Conservation (phyloP, 805 yeast species). For the Schwanniomyces pseudopolymorphus region DNA sequence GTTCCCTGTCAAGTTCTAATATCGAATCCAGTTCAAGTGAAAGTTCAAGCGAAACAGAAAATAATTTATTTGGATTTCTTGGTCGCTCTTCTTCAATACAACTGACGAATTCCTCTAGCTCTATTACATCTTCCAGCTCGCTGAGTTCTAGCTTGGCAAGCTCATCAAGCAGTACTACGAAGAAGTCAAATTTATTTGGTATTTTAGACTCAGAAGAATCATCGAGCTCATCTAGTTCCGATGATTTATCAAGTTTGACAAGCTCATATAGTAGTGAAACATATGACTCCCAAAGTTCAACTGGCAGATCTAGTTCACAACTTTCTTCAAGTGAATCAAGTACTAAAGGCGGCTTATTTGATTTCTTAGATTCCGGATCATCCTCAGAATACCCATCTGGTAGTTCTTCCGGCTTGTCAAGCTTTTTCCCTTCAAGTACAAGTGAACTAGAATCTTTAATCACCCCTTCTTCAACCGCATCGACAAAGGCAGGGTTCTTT, state of each 20-base stretch:
- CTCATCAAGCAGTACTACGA: neutral
- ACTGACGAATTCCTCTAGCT: neutral
- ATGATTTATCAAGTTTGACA: constrained; percentile 1
- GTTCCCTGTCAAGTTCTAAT: constrained; percentile 5
- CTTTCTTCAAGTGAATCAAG: neutral
- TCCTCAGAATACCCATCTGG: neutral
- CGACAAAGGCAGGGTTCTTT: constrained; percentile 6
- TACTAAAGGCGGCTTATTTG: neutral
- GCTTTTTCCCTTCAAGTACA: neutral
- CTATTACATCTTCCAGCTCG: neutral
- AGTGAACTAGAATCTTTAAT: constrained; percentile 1
- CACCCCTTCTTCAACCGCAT: constrained; percentile 4
- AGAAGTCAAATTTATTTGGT: neutral
- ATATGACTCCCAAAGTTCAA: no score
- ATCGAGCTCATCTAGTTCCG: constrained; percentile 1
- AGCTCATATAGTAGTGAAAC: neutral
- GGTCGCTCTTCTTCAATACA: constrained; percentile 5
- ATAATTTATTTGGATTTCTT: constrained; percentile 1
- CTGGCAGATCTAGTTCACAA: neutral
- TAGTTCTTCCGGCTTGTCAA: neutral
- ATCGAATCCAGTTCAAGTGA: no score
- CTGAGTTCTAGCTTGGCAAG: constrained; percentile 3
- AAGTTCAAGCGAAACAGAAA: constrained; percentile 6
- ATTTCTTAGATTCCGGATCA: neutral
- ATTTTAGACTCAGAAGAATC: neutral